Evolutionary conservation across 164 flowering plant genomes (phyloP), one percentile per base, ranked within the genome.

Genomic region (Nymphaea thermarum): DNA sequence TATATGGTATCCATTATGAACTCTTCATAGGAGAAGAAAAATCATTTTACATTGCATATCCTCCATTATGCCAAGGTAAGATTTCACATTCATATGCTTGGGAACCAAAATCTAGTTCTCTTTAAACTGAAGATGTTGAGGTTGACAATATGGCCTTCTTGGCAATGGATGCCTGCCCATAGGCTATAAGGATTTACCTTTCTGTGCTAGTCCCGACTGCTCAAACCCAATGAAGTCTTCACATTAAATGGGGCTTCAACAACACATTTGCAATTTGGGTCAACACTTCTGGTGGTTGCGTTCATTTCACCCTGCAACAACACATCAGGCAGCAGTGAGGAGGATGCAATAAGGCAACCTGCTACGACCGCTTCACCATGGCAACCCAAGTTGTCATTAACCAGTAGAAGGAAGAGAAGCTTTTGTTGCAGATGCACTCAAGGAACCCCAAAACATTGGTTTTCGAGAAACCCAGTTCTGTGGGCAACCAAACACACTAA

Each of bases 201-300:
- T 18, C 74, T 80, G 2, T 97, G 98, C 98, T 97, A 93, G 3
- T 93, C 96, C 74, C 62, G 81, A 64, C 80, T 74, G 67, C 98
- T 79, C 57, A 93, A 60, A 65, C 97, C 96, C 53, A 93, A 72
- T 6, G 98, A 82, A 51, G 95, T 85, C 74, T 97, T 80, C 66
- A 93, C 80, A 42, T 74, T 64, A 51, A 83, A 77, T 66, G 91
- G 72, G 44, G 92, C 91, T 16, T 57, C 69, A 36, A 73, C 57
- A 8, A 15, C 57, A 25, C 36, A 25, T 25, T 25, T 25, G 36
- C 36, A 25, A 25, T 25, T 25, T 25, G 36, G 36, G 36, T n/a
- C 36, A 25, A 25, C 36, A 25, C 36, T 25, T 25, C 36, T 25
- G 36, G 36, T 25, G 36, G 36, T 25, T 25, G 36, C 36, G 36